Conservation (phyloP, 768 basidiomycete genomes). For the Neoboletus brunneissimus region DNA sequence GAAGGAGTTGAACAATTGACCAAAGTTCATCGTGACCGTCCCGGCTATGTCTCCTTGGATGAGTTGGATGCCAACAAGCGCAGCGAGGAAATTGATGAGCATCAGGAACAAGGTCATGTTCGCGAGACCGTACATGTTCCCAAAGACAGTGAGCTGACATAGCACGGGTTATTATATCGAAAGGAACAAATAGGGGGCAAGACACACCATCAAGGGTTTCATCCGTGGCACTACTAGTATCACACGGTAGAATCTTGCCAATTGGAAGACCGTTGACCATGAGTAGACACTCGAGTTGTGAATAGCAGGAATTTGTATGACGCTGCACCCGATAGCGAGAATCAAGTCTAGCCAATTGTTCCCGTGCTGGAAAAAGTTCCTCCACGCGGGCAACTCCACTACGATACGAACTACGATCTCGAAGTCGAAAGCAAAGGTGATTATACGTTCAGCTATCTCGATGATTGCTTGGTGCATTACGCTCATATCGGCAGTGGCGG, state of each 20-base stretch:
- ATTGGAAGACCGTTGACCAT: constrained; percentile 89
- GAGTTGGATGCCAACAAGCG: constrained; percentile 79
- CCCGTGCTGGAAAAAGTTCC: constrained; percentile 60
- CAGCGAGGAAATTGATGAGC: constrained; percentile 81
- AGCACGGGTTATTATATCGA: constrained; percentile 5
- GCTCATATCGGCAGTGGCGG: constrained; percentile 52
- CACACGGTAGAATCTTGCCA: constrained; percentile 87
- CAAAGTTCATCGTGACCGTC: constrained; percentile 64
- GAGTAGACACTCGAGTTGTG: constrained; percentile 62
- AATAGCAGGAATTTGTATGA: constrained; percentile 85
- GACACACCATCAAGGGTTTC: constrained; percentile 76
- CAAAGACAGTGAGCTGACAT: constrained; percentile 77
- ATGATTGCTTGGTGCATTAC: constrained; percentile 45
- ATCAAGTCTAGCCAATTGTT: constrained; percentile 73
- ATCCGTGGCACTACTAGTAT: constrained; percentile 88
- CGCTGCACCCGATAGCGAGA: constrained; percentile 68
- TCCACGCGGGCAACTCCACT: constrained; percentile 78
- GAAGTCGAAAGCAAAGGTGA: constrained; percentile 82
- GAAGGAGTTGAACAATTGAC: constrained; percentile 81
- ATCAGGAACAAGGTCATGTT: constrained; percentile 94
- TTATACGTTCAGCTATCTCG: constrained; percentile 66
- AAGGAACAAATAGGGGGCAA: not conserved
- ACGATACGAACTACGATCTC: constrained; percentile 79
- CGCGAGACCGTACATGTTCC: constrained; percentile 83
- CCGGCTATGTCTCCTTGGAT: constrained; percentile 75